Evolutionary conservation across 371 early-diverging fungal species (phyloP).

Genomic region (Mortierella sp.): DNA sequence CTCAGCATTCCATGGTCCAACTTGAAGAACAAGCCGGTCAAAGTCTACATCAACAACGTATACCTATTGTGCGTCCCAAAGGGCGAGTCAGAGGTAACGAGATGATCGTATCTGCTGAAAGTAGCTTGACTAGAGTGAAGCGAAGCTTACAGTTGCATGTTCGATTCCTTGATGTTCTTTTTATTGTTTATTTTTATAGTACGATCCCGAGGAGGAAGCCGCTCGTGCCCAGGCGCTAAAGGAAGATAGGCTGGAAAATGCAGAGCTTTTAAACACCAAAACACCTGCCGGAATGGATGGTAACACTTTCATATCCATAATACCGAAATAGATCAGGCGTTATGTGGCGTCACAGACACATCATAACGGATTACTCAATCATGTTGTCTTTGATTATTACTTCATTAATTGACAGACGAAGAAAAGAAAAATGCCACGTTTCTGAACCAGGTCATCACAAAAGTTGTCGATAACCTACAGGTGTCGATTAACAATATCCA

Average conservation of each 20-base stretch:
- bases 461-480: constrained; percentile 96
- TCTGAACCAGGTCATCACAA: constrained; percentile 86
- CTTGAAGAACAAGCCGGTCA: constrained; percentile 93
- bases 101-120: no score
- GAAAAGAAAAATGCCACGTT: constrained; percentile 84
- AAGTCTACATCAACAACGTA: constrained; percentile 89
- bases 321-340: background rate
- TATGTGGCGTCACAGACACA: background rate
- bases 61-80: constrained; percentile 90
- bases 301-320: constrained; percentile 11
- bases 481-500: constrained; percentile 96
- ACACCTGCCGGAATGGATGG: constrained; percentile 58
- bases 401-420: constrained; percentile 53
- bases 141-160: background rate
- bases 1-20: constrained; percentile 97
- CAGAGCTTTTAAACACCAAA: constrained; percentile 74
- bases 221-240: constrained; percentile 85
- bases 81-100: constrained; percentile 74
- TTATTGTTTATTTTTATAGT: constrained; percentile 21
- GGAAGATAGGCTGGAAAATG: constrained; percentile 85
- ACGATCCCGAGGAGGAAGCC: constrained; percentile 88
- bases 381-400: background rate
- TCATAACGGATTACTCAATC: background rate
- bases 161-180: background rate
- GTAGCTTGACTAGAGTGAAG: no score